A percentile compares a stretch with the other conserved stretches of the same genome.
Evolutionary conservation across 1,139 yeast genomes (phyloP).

Genomic region (Hyphopichia buzzinii): DNA sequence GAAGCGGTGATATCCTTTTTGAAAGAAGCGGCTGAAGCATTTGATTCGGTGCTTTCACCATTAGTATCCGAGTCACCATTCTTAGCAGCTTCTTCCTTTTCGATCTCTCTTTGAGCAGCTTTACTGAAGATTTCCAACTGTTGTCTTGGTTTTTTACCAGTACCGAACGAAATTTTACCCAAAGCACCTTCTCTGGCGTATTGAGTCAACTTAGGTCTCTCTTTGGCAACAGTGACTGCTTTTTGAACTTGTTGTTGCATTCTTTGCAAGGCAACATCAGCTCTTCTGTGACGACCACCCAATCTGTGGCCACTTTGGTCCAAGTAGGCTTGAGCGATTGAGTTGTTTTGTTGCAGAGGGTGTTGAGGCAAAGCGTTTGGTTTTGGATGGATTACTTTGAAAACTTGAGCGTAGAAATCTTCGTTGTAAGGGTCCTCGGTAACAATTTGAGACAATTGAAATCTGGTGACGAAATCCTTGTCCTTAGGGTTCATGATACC

Average conservation of each 20-base stretch:
- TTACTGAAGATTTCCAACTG: constrained; percentile 69
- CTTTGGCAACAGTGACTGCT: constrained; percentile 94
- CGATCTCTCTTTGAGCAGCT: constrained; percentile 49
- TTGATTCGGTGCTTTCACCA: constrained; percentile 14
- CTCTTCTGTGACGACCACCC: constrained; percentile 84
- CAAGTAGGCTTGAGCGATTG: constrained; percentile 92
- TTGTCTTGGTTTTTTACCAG: constrained; percentile 86
- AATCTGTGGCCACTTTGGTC: constrained; percentile 91
- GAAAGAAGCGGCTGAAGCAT: constrained; percentile 7
- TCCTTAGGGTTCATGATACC: constrained; percentile 98
- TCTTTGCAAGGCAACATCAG: constrained; percentile 93
- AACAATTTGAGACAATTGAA: constrained; percentile 92
- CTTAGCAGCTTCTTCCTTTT: constrained; percentile 30
- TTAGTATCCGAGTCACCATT: constrained; percentile 20
- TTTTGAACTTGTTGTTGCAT: constrained; percentile 98
- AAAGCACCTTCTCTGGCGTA: constrained; percentile 83
- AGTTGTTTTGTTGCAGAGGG: constrained; percentile 46
- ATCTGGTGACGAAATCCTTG: constrained; percentile 90
- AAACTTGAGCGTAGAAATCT: constrained; percentile 94
- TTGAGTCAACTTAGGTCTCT: constrained; percentile 73
- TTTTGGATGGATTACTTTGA: constrained; percentile 74
- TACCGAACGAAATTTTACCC: constrained; percentile 81
- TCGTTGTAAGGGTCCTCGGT: constrained; percentile 97
- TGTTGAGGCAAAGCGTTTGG: constrained; percentile 46
- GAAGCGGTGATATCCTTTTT: constrained; percentile 17